A percentile compares a stretch with the other conserved stretches of the same genome.
Conservation (phyloP, 1,284 basidiomycete genomes). For the Ceratobasidium sp. region DNA sequence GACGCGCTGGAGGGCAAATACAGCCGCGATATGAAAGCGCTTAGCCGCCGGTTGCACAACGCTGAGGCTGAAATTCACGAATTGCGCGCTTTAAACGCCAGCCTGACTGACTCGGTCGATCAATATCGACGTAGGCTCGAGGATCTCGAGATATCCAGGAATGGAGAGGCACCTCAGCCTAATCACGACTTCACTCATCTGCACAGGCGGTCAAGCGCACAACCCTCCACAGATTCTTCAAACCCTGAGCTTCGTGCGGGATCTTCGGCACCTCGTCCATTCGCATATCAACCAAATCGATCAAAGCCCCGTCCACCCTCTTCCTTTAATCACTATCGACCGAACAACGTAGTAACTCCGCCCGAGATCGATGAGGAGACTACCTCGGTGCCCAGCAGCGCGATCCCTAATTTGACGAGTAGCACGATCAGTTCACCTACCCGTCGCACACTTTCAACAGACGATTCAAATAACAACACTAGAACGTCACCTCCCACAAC, state of each 20-base stretch:
- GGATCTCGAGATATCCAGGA: background rate
- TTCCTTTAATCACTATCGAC: background rate
- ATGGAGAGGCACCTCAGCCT: background rate
- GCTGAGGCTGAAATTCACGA: background rate
- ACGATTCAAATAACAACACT: background rate
- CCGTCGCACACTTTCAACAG: background rate
- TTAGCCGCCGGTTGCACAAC: background rate
- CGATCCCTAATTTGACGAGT: background rate
- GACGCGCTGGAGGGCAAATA: background rate
- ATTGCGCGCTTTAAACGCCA: background rate
- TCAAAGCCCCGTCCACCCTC: background rate
- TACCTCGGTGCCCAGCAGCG: background rate
- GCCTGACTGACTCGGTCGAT: background rate
- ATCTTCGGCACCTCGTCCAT: background rate
- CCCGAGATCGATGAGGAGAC: background rate
- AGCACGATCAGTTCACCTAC: background rate
- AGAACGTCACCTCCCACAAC: conserved; percentile 5
- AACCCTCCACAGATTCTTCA: background rate
- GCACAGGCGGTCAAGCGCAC: background rate
- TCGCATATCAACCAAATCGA: conserved; percentile 17
- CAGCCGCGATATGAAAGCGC: background rate
- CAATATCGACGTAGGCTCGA: background rate
- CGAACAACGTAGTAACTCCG: background rate
- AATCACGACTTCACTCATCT: background rate
- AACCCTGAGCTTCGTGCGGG: background rate